phyloP scores from a whole-genome alignment of 495 filamentous ascomycete genomes.

The Astrothelium subdiscretum region DNA sequence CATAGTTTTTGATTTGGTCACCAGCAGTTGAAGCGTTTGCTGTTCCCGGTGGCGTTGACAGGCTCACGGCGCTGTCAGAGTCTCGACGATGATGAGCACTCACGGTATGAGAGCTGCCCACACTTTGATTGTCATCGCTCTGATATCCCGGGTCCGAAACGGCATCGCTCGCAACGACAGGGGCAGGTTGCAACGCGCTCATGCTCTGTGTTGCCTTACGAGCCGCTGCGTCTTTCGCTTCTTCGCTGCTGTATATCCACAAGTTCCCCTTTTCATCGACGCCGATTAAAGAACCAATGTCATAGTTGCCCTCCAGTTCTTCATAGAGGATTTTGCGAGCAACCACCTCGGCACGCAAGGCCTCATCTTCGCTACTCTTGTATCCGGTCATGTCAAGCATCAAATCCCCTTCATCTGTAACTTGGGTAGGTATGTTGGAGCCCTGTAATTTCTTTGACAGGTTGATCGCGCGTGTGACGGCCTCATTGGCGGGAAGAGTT shows the following conservation, averaged over 20 bases:
- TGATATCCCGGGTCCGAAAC: slow-evolving; percentile 90
- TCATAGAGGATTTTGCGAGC: slow-evolving; percentile 93
- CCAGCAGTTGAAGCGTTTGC: slow-evolving; percentile 34
- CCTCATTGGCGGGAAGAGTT: slow-evolving; percentile 59
- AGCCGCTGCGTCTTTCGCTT: slow-evolving; percentile 70
- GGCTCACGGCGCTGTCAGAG: slow-evolving; percentile 42
- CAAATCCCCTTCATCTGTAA: slow-evolving; percentile 87
- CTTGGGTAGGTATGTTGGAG: slow-evolving; percentile 83
- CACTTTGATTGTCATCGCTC: slow-evolving; percentile 53
- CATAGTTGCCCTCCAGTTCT: slow-evolving; percentile 88
- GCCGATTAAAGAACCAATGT: slow-evolving; percentile 89
- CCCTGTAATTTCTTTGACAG: slow-evolving; percentile 77
- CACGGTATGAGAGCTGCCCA: slow-evolving; percentile 22
- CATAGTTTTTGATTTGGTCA: slow-evolving; percentile 75
- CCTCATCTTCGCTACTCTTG: slow-evolving; percentile 85
- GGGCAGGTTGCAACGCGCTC: slow-evolving; percentile 40
- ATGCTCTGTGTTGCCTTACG: slow-evolving; percentile 35
- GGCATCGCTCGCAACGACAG: slow-evolving; percentile 53
- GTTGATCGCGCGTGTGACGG: slow-evolving; percentile 69
- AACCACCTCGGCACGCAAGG: slow-evolving; percentile 77
- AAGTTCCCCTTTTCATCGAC: slow-evolving; percentile 91
- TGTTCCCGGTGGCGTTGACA: slow-evolving; percentile 61
- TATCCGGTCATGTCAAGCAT: slow-evolving; percentile 98
- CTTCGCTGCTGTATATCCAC: slow-evolving; percentile 97
- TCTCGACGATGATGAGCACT: slow-evolving; percentile 31